A percentile compares a stretch with the other conserved stretches of the same genome.
Conservation (phyloP, 2,329 filamentous ascomycete species). For the Orbilia quercus region DNA sequence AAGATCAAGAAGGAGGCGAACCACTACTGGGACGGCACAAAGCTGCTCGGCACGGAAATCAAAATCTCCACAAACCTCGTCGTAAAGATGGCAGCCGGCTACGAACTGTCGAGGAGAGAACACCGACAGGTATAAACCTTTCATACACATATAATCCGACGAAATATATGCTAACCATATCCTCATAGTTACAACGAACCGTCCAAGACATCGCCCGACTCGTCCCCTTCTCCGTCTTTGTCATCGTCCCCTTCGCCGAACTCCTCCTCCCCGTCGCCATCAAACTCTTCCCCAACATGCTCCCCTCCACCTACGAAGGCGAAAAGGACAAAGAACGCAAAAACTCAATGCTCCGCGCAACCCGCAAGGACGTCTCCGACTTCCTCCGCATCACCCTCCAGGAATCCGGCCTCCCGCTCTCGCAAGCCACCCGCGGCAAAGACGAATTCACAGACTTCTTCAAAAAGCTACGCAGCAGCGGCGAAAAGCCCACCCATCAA, state of each 20-base stretch:
- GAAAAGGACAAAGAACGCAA: slow-evolving; percentile 92
- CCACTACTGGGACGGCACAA: slow-evolving; percentile 99
- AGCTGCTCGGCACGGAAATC: slow-evolving; percentile 90
- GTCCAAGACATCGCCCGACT: slow-evolving; percentile 92
- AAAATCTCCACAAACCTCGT: slow-evolving; percentile 91
- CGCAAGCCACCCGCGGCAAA: slow-evolving; percentile 82
- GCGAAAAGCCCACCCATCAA: slow-evolving; percentile 84
- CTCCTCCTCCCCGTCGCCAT: slow-evolving; percentile 89
- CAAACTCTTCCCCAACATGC: slow-evolving; percentile 94
- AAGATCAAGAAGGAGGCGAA: slow-evolving; percentile 93
- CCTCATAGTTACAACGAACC: slow-evolving; percentile 78
- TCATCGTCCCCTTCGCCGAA: slow-evolving; percentile 96
- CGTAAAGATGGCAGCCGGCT: slow-evolving; percentile 96
- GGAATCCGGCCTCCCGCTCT: slow-evolving; percentile 92
- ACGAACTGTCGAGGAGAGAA: slow-evolving; percentile 94
- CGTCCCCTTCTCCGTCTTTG: slow-evolving; percentile 94
- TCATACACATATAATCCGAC: neutral
- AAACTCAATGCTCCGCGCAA: slow-evolving; percentile 80
- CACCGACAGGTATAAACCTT: slow-evolving; percentile 75
- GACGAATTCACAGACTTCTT: slow-evolving; percentile 98
- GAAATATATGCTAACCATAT: neutral
- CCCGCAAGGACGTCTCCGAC: slow-evolving; percentile 89
- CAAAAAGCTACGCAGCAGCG: slow-evolving; percentile 86
- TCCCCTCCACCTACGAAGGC: slow-evolving; percentile 96
- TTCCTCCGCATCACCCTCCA: slow-evolving; percentile 89